Percentiles rank a stretch among this genome's conserved stretches.
Evolutionary conservation across 1,139 yeast species (phyloP).

Genomic region (Geotrichum phurueaensis): DNA sequence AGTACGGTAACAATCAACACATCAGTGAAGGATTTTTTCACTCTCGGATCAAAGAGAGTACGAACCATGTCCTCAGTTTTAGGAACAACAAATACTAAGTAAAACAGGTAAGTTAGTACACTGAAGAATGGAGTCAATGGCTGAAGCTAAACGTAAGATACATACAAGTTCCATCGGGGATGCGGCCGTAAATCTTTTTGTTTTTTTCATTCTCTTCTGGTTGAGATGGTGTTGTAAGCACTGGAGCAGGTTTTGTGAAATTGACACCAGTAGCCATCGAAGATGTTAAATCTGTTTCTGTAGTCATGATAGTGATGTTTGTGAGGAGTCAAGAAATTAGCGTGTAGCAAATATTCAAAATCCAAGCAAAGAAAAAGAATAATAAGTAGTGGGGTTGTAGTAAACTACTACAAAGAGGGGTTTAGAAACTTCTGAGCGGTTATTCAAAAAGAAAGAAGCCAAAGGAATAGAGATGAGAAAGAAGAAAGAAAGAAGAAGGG

Average conservation of each 20-base stretch:
- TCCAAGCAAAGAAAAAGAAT: neutral
- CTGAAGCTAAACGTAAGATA: neutral
- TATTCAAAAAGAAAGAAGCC: neutral
- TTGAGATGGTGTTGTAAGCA: neutral
- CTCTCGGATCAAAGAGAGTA: slow-evolving; percentile 70
- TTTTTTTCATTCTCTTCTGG: slow-evolving; percentile 1
- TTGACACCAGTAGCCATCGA: slow-evolving; percentile 13
- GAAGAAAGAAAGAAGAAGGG: neutral
- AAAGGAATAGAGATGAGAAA: neutral
- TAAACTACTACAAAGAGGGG: neutral
- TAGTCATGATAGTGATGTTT: neutral
- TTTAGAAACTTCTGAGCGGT: neutral
- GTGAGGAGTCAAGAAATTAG: neutral
- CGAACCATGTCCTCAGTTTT: slow-evolving; percentile 83
- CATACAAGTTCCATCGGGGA: slow-evolving; percentile 19
- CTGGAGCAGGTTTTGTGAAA: neutral
- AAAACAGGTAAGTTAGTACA: neutral
- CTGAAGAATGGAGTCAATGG: neutral
- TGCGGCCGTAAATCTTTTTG: slow-evolving; percentile 15
- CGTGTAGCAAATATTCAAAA: neutral
- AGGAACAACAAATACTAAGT: slow-evolving; percentile 53
- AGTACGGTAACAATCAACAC: slow-evolving; percentile 50
- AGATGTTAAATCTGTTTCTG: slow-evolving; percentile 14
- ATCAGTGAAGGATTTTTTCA: slow-evolving; percentile 66
- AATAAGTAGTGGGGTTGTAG: neutral